Evolutionary conservation across 179 eudicot species (phyloP).

Genomic region (Gypsophila paniculata): DNA sequence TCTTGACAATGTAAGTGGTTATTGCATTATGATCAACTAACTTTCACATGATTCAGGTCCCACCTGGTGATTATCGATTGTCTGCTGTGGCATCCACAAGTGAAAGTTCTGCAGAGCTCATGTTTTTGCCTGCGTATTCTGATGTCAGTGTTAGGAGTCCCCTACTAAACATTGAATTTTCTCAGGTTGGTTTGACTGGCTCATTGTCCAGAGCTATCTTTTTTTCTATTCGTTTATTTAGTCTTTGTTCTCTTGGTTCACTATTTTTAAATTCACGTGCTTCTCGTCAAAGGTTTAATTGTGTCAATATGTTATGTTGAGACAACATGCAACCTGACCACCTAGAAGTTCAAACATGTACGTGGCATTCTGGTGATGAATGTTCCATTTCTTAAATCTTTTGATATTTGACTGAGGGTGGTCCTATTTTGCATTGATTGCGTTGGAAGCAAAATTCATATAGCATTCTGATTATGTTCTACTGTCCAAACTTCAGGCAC

Average conservation of each 20-base stretch:
- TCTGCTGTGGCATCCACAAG: slow-evolving; percentile 79
- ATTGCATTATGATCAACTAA: slow-evolving; percentile 3
- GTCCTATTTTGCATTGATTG: not conserved
- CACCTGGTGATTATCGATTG: slow-evolving; percentile 89
- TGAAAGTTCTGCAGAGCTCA: slow-evolving; percentile 62
- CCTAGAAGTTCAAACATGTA: not conserved
- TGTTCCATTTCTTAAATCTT: not conserved
- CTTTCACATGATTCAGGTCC: slow-evolving; percentile 52
- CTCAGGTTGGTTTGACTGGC: slow-evolving; percentile 57
- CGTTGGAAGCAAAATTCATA: not conserved
- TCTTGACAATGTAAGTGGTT: not conserved
- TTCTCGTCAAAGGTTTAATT: not conserved
- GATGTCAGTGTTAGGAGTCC: slow-evolving; percentile 82
- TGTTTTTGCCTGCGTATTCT: slow-evolving; percentile 66
- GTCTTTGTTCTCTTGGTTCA: not conserved
- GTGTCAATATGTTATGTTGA: not conserved
- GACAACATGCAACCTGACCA: not conserved
- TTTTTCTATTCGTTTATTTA: not conserved
- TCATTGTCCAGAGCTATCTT: not conserved
- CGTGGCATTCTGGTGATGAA: slow-evolving; percentile 4
- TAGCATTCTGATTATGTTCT: not conserved
- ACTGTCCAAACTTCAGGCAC: slow-evolving; percentile 48
- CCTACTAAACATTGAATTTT: slow-evolving; percentile 65
- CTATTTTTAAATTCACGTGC: not conserved
- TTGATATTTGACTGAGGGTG: slow-evolving; percentile 7